Evolutionary conservation across 768 basidiomycete genomes (phyloP), one percentile per base, ranked within the genome.

Genomic region (Boletus sp.): DNA sequence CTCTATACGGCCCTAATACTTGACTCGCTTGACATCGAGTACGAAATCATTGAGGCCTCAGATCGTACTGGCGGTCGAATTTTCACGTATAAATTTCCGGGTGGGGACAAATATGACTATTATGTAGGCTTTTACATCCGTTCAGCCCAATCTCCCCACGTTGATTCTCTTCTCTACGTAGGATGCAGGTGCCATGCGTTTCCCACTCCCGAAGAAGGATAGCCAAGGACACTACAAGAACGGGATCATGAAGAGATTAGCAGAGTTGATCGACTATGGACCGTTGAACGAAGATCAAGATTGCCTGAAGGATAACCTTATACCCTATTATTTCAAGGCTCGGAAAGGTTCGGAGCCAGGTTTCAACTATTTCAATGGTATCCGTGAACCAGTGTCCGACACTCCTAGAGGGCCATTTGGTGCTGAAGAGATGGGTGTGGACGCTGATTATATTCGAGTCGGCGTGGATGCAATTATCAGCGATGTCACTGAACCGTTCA

Each of bases 1-100:
- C 66, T 79, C n/a, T 78, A 78, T 57, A 60, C 75, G 2, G 80
- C 77, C 1, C 63, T 82, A 63, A 77, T 81, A 3, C 72, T 83
- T 14, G 72, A 81, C 36, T 66, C 64, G 7, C 71, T 79, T 9
- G 73, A 68, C 10, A 75, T 80, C 61, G 62, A 67, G 4, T 82
- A 77, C 61, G 73, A 78, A 42, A 77, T 81, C 51, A 54, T 81
- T 7, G 81, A 81, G 64, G 78, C 74, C 3, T 67, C 67, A 0
- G 59, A 68, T 7, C 76, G 74, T 15, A 56, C 66, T 24, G 80
- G 81, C 1, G 81, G 81, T 11, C 73, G 79, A 7, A 67, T 79
- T 44, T 77, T 59, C 57, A 82, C 80, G 1, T 64, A 81, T 57
- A 64, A 67, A 11, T 82, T 81, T 65, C 54, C 58, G 1, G 54